These are phyloP conservation scores for Phialocephala sp. DNA, from an alignment of 2,329 filamentous ascomycete species.

Conservation along the genomic window DNA sequence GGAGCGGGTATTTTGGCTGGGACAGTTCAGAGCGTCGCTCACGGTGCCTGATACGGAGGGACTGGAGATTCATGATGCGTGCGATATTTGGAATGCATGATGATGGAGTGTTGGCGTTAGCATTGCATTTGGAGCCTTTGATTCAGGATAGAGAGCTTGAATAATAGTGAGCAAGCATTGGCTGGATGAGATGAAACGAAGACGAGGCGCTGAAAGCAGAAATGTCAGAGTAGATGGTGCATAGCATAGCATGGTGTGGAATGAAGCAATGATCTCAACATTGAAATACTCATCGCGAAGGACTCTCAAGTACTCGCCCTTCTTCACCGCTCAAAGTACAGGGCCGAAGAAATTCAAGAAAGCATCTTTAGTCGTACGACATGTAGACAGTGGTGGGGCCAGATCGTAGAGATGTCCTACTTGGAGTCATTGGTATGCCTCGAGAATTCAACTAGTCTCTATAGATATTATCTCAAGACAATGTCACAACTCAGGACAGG, in stretches of 20 bases:
- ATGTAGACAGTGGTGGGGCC: no score
- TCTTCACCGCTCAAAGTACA: no score
- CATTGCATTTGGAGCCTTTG: background rate
- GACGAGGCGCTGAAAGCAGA: background rate
- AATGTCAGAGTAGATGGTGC: no score
- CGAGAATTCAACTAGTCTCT: no score
- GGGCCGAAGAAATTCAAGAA: no score
- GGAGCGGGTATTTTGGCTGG: conserved; percentile 65
- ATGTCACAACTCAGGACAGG: no score
- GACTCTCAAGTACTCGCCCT: no score
- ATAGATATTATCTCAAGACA: no score
- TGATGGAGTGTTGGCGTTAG: background rate
- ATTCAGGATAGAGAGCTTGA: background rate
- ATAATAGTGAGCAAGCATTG: background rate
- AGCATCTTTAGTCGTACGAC: no score
- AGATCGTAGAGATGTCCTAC: no score
- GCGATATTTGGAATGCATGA: background rate
- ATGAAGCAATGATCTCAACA: background rate
- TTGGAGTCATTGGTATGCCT: no score
- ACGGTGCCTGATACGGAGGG: conserved; percentile 9
- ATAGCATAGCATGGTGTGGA: background rate
- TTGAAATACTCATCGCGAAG: background rate
- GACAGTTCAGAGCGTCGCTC: conserved; percentile 31
- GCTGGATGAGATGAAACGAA: background rate
- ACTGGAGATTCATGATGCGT: no score